phyloP scores from a whole-genome alignment of 176 grass and related monocot species.

The Musa schizocarpa region DNA sequence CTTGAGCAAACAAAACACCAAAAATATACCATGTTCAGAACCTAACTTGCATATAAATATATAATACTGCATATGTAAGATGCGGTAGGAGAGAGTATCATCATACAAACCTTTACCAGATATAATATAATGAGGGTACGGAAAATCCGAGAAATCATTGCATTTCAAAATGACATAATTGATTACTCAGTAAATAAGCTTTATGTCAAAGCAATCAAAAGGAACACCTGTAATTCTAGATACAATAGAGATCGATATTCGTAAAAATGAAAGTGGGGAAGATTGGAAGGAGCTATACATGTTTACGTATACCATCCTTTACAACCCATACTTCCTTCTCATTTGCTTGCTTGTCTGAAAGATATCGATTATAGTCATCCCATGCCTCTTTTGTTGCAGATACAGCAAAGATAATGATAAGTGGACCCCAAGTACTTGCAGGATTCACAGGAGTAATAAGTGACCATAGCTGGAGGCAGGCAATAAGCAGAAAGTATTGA shows the following conservation, averaged over 20 bases:
- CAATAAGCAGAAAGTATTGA: slow-evolving; percentile 90
- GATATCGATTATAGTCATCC: slow-evolving; percentile 96
- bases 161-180: background rate
- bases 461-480: slow-evolving; percentile 86
- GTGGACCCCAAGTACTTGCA: slow-evolving; percentile 82
- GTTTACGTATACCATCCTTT: slow-evolving; percentile 55
- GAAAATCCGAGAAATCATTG: background rate
- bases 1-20: no score
- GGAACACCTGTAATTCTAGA: background rate
- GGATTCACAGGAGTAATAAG: slow-evolving; percentile 81
- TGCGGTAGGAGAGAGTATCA: no score
- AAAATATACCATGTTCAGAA: no score
- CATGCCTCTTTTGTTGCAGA: slow-evolving; percentile 93
- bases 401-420: slow-evolving; percentile 83
- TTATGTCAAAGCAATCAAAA: background rate
- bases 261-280: slow-evolving; percentile 7
- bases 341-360: slow-evolving; percentile 90
- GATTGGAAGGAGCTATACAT: slow-evolving; percentile 38
- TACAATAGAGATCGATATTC: background rate
- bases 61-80: no score
- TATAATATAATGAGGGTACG: background rate
- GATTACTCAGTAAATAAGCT: background rate
- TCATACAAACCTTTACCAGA: no score
- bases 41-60: no score
- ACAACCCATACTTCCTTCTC: slow-evolving; percentile 70